Evolutionary conservation across 2,329 filamentous ascomycete species (phyloP), one percentile per base, ranked within the genome.

Genomic region (Biscogniauxia sp.): DNA sequence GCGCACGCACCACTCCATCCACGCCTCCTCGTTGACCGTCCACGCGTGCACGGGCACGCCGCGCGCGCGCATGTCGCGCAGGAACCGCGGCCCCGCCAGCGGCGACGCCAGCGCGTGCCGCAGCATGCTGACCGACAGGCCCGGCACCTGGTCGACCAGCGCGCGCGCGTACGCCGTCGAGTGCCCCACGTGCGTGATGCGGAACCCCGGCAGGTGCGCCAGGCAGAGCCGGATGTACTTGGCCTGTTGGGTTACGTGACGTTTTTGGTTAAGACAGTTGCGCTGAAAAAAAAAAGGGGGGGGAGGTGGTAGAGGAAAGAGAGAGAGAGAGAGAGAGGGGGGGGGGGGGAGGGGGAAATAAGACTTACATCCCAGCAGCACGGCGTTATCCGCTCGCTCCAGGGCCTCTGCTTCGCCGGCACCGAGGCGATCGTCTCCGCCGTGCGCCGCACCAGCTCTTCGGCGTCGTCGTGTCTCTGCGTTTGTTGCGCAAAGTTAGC

Each of bases 1-100:
- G 37, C 23, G 23, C 23, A 96, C 85, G 64, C 86, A 84, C 92
- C 92, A 97, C 68, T 87, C 83, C 93, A 98, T 97, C 76, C 87
- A 84, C 55, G 82, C 80, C 64, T 85, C 83, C 15, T 89, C 84
- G 72, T 98, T 97, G 55, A 97, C 90, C 0, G 93, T 97, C 94
- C 94, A 98, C 0, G 87, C 84, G 68, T 89, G 88, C 4, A 97
- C 78, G 3, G 84, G 82, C 20, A 89, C 82, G 17, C 80, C 77
- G 1, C 79, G 77, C 54, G 77, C 73, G 62, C 82, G 82, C 25
- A 86, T 84, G 58, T 88, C 83, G 13, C 80, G 79, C 17, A 93
- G 75, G 77, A 97, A 95, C 11, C 78, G 76, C 9, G 74, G 72
- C 7, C 93, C 93, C 41, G 85, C 78, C 51, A 85, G 78, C 0